Conservation (phyloP, 1,139 yeast species). For the Magnusiomyces tetraspermus region DNA sequence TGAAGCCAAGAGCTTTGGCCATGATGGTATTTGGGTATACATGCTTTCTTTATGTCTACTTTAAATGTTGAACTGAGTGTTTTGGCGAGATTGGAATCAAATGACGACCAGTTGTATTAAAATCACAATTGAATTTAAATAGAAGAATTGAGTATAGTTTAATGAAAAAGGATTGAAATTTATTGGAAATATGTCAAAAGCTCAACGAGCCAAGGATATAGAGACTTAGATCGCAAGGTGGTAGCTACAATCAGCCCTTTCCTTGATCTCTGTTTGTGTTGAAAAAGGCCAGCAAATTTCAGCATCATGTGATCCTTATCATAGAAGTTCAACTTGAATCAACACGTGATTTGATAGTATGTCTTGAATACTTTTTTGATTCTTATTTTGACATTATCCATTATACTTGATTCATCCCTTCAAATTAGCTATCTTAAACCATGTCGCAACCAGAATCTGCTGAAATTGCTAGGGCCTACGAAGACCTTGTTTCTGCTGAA, state of each 20-base stretch:
- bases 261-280: too few relatives aligned
- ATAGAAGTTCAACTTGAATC: neutral
- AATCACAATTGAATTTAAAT: too few relatives aligned
- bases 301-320: neutral
- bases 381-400: neutral
- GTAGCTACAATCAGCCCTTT: too few relatives aligned
- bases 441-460: neutral
- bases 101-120: too few relatives aligned
- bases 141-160: too few relatives aligned
- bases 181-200: too few relatives aligned
- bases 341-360: too few relatives aligned
- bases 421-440: too few relatives aligned
- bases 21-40: neutral
- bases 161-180: too few relatives aligned
- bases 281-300: neutral
- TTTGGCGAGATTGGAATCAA: neutral
- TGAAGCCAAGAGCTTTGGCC: neutral
- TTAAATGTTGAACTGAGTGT: neutral
- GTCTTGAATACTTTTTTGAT: neutral
- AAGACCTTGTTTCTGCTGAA: neutral
- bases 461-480: neutral
- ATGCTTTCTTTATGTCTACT: neutral
- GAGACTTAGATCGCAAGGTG: too few relatives aligned
- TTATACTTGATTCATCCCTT: too few relatives aligned
- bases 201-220: too few relatives aligned